Base-by-base conservation (phyloP, 116 monocot species). In the Cymodocea nodosa region DNA sequence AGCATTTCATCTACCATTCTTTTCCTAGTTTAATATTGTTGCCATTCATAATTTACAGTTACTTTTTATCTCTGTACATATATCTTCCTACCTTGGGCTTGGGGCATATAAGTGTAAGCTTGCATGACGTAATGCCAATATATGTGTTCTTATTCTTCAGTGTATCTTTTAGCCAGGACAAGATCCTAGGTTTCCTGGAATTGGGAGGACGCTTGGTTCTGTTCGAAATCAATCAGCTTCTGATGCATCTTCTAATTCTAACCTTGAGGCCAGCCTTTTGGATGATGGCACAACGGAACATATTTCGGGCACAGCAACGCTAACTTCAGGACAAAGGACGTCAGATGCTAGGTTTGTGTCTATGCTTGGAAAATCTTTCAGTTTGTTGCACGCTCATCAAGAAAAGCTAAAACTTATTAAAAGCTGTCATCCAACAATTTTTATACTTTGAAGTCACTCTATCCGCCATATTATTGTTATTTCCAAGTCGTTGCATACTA, bases 141-240 rank as follows among this genome's bases (percentile, higher is more conserved):
- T 6, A 44, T 10, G 11, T 44, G 12, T 44, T 62, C 62, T 62
- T 62, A 62, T 37, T 50, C 19, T 51, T 5, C 23, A 16, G n/a
- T 34, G 35, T 35, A 52, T 60, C 16, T 75, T 75, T 34, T 74
- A 94, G 94, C 50, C 76, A 68, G 76, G 70, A 72, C 83, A 85
- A 74, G 90, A 95, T 56, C 40, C 78, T 20, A 87, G 95, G 71
- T 95, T 95, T 73, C 95, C 90, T 68, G 95, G 95, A 51, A 90
- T 83, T 48, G 87, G 79, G 65, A 85, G 95, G 74, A 75, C 90
- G 22, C 81, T 90, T 74, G 76, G 74, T 55, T 67, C 90, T 65
- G 36, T 70, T 52, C 71, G 77, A 75, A 80, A 68, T 65, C 80
- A 81, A 25, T 55, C 80, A 59, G 24, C 76, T 62, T 30, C 87